phyloP scores from a whole-genome alignment of 306 rosid species.

The Elaeagnus macrophylla region DNA sequence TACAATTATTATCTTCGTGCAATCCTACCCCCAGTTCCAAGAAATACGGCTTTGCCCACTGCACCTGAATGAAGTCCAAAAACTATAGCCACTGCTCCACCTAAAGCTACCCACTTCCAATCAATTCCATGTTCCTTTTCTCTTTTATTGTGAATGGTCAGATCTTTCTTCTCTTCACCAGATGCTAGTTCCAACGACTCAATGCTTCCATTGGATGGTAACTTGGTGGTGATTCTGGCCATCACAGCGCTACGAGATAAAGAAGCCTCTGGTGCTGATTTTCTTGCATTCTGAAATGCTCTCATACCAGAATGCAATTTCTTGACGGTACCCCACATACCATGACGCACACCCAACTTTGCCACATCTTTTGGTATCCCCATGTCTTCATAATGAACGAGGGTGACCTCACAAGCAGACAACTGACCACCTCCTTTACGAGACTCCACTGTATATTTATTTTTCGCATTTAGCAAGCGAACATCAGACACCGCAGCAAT shows the following conservation, averaged over 20 bases:
- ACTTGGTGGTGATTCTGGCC: slow-evolving; percentile 71
- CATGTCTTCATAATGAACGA: slow-evolving; percentile 91
- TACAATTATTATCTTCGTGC: slow-evolving; percentile 45
- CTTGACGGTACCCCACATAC: slow-evolving; percentile 98
- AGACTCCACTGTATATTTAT: slow-evolving; percentile 76
- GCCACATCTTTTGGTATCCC: slow-evolving; percentile 99
- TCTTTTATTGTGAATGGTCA: slow-evolving; percentile 12
- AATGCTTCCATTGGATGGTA: slow-evolving; percentile 33
- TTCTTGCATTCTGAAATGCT: slow-evolving; percentile 81
- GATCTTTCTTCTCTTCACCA: slow-evolving; percentile 34
- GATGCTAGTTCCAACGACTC: slow-evolving; percentile 33
- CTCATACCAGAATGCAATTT: slow-evolving; percentile 89
- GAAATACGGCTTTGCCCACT: slow-evolving; percentile 61
- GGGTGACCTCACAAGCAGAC: slow-evolving; percentile 88
- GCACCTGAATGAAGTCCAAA: slow-evolving; percentile 81
- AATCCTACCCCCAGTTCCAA: slow-evolving; percentile 86
- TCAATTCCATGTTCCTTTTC: slow-evolving; percentile 48
- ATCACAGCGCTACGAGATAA: slow-evolving; percentile 60
- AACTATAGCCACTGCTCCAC: slow-evolving; percentile 87
- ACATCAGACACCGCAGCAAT: no score
- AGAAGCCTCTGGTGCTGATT: slow-evolving; percentile 32
- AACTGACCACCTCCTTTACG: slow-evolving; percentile 82
- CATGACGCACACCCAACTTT: slow-evolving; percentile 93
- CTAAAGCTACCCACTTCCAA: slow-evolving; percentile 93
- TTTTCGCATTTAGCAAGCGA: slow-evolving; percentile 20